A percentile compares a stretch with the other conserved stretches of the same genome.
These are phyloP conservation scores for Polyporus arcularius DNA, from an alignment of 768 basidiomycete genomes.

Conservation along the genomic window DNA sequence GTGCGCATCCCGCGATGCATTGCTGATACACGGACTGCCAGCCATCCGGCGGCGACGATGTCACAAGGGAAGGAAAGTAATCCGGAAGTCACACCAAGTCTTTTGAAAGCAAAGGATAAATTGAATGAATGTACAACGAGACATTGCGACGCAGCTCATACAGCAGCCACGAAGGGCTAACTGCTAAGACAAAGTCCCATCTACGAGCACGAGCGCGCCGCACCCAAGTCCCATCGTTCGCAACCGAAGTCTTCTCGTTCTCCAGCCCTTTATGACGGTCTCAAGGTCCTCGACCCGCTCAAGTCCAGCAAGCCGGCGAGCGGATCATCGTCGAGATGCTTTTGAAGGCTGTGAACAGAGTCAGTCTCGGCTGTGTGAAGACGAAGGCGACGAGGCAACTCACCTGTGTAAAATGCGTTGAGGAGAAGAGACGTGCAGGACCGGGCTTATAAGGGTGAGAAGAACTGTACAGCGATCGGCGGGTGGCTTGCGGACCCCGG, in stretches of 20 bases:
- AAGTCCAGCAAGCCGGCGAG: slow-evolving; percentile 65
- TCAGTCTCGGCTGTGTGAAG: slow-evolving; percentile 19
- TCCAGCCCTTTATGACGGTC: slow-evolving; percentile 85
- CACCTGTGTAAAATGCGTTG: slow-evolving; percentile 71
- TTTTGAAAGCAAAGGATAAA: slow-evolving; percentile 3
- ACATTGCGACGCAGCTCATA: slow-evolving; percentile 84
- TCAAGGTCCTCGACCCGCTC: slow-evolving; percentile 82
- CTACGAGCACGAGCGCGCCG: slow-evolving; percentile 51
- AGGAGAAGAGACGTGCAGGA: slow-evolving; percentile 2
- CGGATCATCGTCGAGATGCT: slow-evolving; percentile 89
- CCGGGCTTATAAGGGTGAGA: slow-evolving; percentile 25
- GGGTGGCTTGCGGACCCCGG: slow-evolving; percentile 33
- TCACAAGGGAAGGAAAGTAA: background rate
- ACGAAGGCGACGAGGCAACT: slow-evolving; percentile 24
- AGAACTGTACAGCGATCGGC: slow-evolving; percentile 35
- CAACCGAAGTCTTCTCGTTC: slow-evolving; percentile 45
- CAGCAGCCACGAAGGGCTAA: slow-evolving; percentile 64
- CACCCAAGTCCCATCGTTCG: slow-evolving; percentile 87
- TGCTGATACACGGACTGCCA: too few species aligned
- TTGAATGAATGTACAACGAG: slow-evolving; percentile 72
- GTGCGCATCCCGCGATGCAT: too few species aligned
- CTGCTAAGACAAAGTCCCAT: slow-evolving; percentile 43
- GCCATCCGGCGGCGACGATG: too few species aligned
- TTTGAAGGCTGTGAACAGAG: slow-evolving; percentile 55
- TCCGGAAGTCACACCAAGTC: background rate